Percentiles rank a stretch among this genome's conserved stretches.
phyloP scores from a whole-genome alignment of 2,329 filamentous ascomycete species.

The Periconia digitata region DNA sequence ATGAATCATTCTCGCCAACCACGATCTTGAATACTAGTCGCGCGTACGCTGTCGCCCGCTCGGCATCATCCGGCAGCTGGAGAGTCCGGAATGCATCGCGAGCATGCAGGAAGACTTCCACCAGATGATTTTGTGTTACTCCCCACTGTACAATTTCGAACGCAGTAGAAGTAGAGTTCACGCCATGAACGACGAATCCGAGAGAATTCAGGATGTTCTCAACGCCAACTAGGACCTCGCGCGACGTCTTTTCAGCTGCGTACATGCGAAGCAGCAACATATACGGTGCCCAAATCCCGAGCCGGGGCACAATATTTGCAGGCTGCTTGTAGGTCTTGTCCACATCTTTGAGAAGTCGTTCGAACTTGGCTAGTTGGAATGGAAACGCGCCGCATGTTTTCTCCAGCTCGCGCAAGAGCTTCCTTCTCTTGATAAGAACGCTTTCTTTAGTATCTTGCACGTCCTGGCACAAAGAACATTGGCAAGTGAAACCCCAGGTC shows the following conservation, averaged over 20 bases:
- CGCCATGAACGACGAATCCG: slow-evolving; percentile 17
- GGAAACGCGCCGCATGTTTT: not conserved
- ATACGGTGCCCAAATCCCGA: slow-evolving; percentile 21
- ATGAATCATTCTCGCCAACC: slow-evolving; percentile 40
- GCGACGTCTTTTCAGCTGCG: slow-evolving; percentile 1
- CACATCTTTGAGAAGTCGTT: slow-evolving; percentile 15
- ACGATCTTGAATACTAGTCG: slow-evolving; percentile 34
- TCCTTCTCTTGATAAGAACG: slow-evolving; percentile 5
- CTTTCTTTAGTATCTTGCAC: slow-evolving; percentile 8
- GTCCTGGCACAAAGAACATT: slow-evolving; percentile 19
- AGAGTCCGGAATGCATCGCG: slow-evolving; percentile 22
- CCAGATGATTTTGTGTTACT: slow-evolving; percentile 19
- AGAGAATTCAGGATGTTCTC: slow-evolving; percentile 8
- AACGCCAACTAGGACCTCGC: slow-evolving; percentile 10
- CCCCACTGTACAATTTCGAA: slow-evolving; percentile 34
- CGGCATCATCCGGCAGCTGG: slow-evolving; percentile 13
- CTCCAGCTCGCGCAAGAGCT: slow-evolving; percentile 4
- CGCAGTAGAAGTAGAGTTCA: slow-evolving; percentile 8
- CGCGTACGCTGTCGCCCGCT: slow-evolving; percentile 33
- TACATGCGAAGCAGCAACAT: slow-evolving; percentile 16
- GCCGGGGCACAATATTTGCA: slow-evolving; percentile 19
- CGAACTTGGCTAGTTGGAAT: not conserved
- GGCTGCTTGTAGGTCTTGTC: slow-evolving; percentile 19
- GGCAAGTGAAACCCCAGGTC: slow-evolving; percentile 20
- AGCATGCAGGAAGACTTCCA: slow-evolving; percentile 33